Evolutionary conservation across 768 basidiomycete species (phyloP).

Genomic region (Pisolithus sp.): DNA sequence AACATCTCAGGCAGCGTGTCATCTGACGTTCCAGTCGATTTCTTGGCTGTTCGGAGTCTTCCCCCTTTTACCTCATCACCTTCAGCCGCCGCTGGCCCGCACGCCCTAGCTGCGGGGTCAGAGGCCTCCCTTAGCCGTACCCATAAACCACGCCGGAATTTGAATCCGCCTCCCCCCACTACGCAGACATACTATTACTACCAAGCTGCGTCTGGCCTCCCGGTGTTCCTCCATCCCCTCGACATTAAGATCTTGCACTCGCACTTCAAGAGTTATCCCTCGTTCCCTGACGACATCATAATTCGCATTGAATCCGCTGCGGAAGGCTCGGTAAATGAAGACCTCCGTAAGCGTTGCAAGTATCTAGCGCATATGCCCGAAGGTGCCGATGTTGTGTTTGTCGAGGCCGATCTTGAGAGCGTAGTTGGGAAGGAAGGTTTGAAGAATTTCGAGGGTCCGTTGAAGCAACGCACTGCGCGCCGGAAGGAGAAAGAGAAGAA

Average conservation of each 20-base stretch:
- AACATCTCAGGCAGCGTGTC: constrained; percentile 8
- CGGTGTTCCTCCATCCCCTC: constrained; percentile 90
- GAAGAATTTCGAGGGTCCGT: constrained; percentile 75
- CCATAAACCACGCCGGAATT: constrained; percentile 63
- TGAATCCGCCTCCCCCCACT: constrained; percentile 82
- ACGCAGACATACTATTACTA: constrained; percentile 94
- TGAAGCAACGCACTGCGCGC: constrained; percentile 67
- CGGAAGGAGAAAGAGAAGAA: constrained; percentile 78
- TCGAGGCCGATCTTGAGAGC: constrained; percentile 76
- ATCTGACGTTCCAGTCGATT: constrained; percentile 51
- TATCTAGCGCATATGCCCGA: constrained; percentile 91
- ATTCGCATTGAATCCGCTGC: constrained; percentile 73
- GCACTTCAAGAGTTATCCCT: constrained; percentile 72
- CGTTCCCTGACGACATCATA: constrained; percentile 78
- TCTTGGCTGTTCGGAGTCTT: constrained; percentile 41
- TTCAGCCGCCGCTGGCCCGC: background rate
- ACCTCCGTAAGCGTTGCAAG: constrained; percentile 90
- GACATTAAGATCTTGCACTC: constrained; percentile 90
- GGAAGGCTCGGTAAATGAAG: constrained; percentile 84
- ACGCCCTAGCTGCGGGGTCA: constrained; percentile 1
- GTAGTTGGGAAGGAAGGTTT: constrained; percentile 75
- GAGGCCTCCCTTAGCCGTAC: constrained; percentile 15
- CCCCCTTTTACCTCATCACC: constrained; percentile 9
- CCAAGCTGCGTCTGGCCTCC: constrained; percentile 86
- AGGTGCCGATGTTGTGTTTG: constrained; percentile 87